These are phyloP conservation scores for Backusella australiensis DNA, from an alignment of 192 early-diverging fungal species.

Conservation along the genomic window DNA sequence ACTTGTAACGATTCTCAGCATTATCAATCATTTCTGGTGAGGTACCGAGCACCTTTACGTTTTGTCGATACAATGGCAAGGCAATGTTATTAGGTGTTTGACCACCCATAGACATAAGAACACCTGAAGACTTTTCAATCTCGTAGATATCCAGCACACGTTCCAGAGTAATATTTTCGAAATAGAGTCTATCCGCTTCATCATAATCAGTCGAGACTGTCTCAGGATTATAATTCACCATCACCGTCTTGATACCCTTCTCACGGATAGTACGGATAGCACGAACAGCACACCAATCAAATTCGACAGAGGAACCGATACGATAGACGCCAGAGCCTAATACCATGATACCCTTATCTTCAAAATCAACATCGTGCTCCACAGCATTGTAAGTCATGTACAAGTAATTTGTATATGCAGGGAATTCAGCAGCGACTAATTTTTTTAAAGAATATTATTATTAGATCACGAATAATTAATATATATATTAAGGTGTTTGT, in stretches of 20 bases:
- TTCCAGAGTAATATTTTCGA: conserved; percentile 93
- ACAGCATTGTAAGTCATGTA: conserved; percentile 97
- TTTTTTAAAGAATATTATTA: conserved; percentile 5
- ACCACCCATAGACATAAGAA: conserved; percentile 94
- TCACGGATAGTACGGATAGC: conserved; percentile 92
- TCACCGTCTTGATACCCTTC: conserved; percentile 88
- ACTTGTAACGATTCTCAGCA: conserved; percentile 98
- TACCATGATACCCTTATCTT: conserved; percentile 96
- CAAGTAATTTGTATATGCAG: conserved; percentile 96
- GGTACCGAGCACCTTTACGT: conserved; percentile 93
- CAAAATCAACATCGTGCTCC: conserved; percentile 89
- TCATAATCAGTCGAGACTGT: conserved; percentile 99
- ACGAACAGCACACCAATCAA: conserved; percentile 98
- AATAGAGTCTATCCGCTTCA: conserved; percentile 97
- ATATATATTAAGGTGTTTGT: not conserved
- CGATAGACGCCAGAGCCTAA: conserved; percentile 97
- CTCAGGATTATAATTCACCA: conserved; percentile 99
- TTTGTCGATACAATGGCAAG: conserved; percentile 82
- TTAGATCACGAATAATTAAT: no score
- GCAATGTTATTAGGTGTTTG: conserved; percentile 99
- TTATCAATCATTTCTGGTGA: conserved; percentile 96
- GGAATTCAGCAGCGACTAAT: conserved; percentile 95
- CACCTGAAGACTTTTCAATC: conserved; percentile 79
- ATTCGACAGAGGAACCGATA: conserved; percentile 97
- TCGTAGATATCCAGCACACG: conserved; percentile 97